Conservation (phyloP, 345 rosid species). For the Mangifera indica region DNA sequence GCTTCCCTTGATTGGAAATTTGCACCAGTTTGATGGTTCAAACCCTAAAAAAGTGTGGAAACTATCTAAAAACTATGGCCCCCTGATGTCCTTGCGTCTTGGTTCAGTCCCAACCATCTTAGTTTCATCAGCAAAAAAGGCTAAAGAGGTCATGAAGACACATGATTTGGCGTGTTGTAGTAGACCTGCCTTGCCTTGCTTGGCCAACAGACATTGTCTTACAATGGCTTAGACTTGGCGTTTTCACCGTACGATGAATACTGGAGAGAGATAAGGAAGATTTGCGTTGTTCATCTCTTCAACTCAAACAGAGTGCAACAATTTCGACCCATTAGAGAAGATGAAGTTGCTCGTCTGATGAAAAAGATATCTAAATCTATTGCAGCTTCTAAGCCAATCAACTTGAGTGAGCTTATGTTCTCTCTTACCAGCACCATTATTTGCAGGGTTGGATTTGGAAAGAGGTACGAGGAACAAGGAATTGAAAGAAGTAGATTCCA, state of each 20-base stretch:
- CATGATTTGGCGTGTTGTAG: slow-evolving; percentile 41
- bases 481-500: slow-evolving; percentile 17
- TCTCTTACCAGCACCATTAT: slow-evolving; percentile 19
- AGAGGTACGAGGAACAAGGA: slow-evolving; percentile 20
- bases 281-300: slow-evolving; percentile 30
- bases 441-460: slow-evolving; percentile 32
- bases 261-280: slow-evolving; percentile 39
- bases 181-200: slow-evolving; percentile 32
- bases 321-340: slow-evolving; percentile 24
- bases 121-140: slow-evolving; percentile 42
- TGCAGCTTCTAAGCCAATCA: not conserved
- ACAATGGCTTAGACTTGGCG: slow-evolving; percentile 41
- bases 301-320: slow-evolving; percentile 21
- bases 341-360: slow-evolving; percentile 26
- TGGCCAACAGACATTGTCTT: slow-evolving; percentile 33
- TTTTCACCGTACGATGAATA: slow-evolving; percentile 40
- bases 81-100: slow-evolving; percentile 43
- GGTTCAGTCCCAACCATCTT: slow-evolving; percentile 32
- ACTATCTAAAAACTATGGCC: slow-evolving; percentile 47
- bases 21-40: slow-evolving; percentile 36
- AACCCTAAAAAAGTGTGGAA: slow-evolving; percentile 27
- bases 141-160: slow-evolving; percentile 38
- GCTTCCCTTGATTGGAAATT: slow-evolving; percentile 55
- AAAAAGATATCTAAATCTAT: slow-evolving; percentile 1
- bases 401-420: slow-evolving; percentile 18